These are phyloP conservation scores for Pelargonium australe DNA, from an alignment of 441 rosid genomes.

Conservation along the genomic window DNA sequence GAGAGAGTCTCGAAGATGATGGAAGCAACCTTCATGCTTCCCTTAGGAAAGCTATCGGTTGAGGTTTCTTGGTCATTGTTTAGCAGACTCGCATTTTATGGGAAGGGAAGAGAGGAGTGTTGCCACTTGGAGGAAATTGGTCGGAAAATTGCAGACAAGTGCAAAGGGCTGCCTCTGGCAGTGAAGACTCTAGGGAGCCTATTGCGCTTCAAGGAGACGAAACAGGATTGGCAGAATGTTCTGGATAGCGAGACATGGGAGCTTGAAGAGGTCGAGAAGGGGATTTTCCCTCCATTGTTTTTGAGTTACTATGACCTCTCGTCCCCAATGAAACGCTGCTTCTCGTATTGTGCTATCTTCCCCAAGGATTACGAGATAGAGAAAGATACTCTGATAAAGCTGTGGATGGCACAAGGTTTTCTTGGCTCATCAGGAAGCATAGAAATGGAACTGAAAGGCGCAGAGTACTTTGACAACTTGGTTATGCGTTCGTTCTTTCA, in stretches of 20 bases:
- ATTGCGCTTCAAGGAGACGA: neutral
- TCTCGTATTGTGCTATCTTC: constrained; percentile 5
- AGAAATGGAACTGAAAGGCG: constrained; percentile 11
- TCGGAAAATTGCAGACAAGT: constrained; percentile 5
- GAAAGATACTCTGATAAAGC: neutral
- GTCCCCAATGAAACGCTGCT: neutral
- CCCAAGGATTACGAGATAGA: neutral
- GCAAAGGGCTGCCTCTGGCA: constrained; percentile 17
- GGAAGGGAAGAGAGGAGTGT: neutral
- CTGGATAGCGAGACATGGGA: constrained; percentile 4
- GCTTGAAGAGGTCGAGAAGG: neutral
- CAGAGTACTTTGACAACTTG: constrained; percentile 6
- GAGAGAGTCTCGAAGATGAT: neutral
- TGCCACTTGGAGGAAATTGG: constrained; percentile 1
- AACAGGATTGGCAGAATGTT: neutral
- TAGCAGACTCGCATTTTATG: neutral
- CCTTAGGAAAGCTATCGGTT: neutral
- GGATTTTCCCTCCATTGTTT: neutral
- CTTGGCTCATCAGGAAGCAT: neutral
- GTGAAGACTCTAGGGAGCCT: neutral
- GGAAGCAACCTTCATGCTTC: neutral
- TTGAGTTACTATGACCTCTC: constrained; percentile 11
- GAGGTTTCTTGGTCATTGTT: constrained; percentile 9
- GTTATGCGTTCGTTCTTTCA: neutral
- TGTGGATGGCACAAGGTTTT: constrained; percentile 19